Evolutionary conservation across 306 rosid species (phyloP), one percentile per base, ranked within the genome.

Genomic region (Purshia tridentata): DNA sequence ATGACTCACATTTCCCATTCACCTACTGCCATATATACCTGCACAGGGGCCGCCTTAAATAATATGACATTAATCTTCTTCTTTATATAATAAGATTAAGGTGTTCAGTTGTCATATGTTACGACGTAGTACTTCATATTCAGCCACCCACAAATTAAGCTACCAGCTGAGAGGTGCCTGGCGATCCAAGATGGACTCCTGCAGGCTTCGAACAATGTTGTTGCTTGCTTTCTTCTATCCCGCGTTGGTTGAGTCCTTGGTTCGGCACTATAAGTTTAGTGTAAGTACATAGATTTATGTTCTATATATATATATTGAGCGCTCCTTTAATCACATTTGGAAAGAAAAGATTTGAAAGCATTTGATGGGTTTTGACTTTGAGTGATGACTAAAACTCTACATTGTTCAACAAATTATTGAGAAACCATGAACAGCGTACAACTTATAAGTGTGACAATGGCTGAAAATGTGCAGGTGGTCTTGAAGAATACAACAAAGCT

Each of bases 21-120:
- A 81, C 90, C 91, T 78, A 86, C 77, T 88, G 78, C 83, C 82
- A 87, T 87, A n/a, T n/a, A n/a, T n/a, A 87, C 91, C 77, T 73
- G 35, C 9, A 44, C 35, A 29, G 2, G 35, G 35, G 40, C 84
- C 77, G 78, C 90, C 74, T 58, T 67, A 80, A 82, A 51, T 69
- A 23, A 7, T 16, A 5, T 22, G 9, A 12, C 13, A 42, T 12
- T 13, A 52, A 49, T 53, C 16, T 13, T 16, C 54, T 48, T 75
- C 68, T 55, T 42, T 79, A 71, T 77, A 74, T 42, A 77, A 71
- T 77, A 74, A 69, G 13, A 11, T 76, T 22, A 75, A 55, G 81
- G 81, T 72, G 58, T 72, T 9, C 23, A 16, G 77, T 78, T 86
- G 35, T 29, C 16, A 63, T 19, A 57, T 44, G 50, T 49, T 13